phyloP scores from a whole-genome alignment of 2,329 filamentous ascomycete genomes.

The Tolypocladium endophyticum region DNA sequence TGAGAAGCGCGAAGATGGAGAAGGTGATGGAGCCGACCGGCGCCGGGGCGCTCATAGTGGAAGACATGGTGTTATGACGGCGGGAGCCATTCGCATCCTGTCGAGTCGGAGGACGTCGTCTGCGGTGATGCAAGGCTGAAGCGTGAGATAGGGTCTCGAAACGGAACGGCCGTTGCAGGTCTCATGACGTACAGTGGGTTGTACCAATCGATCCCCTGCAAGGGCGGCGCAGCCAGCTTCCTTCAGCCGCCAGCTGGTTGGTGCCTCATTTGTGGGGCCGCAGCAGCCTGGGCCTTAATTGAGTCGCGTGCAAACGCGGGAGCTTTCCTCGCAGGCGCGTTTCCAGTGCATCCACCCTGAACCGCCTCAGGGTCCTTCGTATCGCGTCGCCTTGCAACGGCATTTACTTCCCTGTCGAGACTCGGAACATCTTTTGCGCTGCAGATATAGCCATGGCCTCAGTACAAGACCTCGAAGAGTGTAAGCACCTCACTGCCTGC shows the following conservation, averaged over 20 bases:
- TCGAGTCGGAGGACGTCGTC: background rate
- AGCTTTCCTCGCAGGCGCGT: constrained; percentile 3
- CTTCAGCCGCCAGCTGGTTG: background rate
- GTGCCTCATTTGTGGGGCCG: constrained; percentile 10
- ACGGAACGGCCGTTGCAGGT: background rate
- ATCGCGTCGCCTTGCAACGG: background rate
- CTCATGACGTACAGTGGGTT: constrained; percentile 5
- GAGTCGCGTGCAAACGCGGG: constrained; percentile 12
- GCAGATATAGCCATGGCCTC: constrained; percentile 15
- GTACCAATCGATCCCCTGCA: no score
- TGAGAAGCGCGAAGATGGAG: constrained; percentile 58
- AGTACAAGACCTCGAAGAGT: constrained; percentile 20
- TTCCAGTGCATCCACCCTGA: background rate
- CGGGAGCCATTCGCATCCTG: constrained; percentile 15
- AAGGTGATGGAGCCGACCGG: constrained; percentile 75
- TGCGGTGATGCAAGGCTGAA: background rate
- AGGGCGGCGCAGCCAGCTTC: background rate
- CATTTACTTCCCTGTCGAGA: background rate
- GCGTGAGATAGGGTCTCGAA: background rate
- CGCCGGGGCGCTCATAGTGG: constrained; percentile 41
- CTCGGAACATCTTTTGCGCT: background rate
- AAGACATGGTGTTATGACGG: constrained; percentile 33
- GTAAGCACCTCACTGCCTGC: constrained; percentile 12
- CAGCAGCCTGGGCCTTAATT: constrained; percentile 9
- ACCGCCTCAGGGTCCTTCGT: background rate